Evolutionary conservation across 768 basidiomycete genomes (phyloP), one percentile per base, ranked within the genome.

Genomic region (Lactifluus volemus): DNA sequence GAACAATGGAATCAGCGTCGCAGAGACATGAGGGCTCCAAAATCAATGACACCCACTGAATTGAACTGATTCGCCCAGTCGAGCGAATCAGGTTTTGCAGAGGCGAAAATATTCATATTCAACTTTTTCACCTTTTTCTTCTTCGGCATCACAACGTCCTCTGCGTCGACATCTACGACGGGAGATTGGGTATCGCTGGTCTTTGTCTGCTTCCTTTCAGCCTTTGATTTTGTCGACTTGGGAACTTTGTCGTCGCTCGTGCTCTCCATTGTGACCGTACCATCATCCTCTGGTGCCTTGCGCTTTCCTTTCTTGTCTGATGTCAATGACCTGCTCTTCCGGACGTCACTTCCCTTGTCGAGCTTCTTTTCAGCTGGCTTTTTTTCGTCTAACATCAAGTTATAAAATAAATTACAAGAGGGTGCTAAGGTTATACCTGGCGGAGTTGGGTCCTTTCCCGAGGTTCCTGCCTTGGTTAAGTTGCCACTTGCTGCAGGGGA

Each of bases 301-400:
- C 74, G 73, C 63, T 80, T 82, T 0, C 74, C 75, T 63, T 74
- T 76, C 19, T 41, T 53, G 42, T 49, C 59, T 41, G 51, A 21
- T 42, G 44, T 38, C 11, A 53, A 12, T 8, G 60, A 41, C 41
- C 53, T 61, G 34, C 49, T 55, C 45, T 45, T 55, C 39, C 58
- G 44, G 5, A 36, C 17, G 6, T 30, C 45, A 38, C 67, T 67
- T n/a, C 60, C 19, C 58, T 63, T 65, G 32, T 49, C 53, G 34
- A 65, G 55, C 30, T 59, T 51, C 48, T 67, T 67, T 36, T 50
- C 36, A 32, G 41, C 42, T 51, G 48, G 56, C 32, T 42, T 29
- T 25, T 54, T 49, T 38, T 17, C 32, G 0, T 44, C 61, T 63
- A 25, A 30, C 5, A 11, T 25, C 41, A 21, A 42, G 10, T n/a